A percentile compares a stretch with the other conserved stretches of the same genome.
phyloP scores from a whole-genome alignment of 352 stramenopile species.

The Phytophthora lateralis region DNA sequence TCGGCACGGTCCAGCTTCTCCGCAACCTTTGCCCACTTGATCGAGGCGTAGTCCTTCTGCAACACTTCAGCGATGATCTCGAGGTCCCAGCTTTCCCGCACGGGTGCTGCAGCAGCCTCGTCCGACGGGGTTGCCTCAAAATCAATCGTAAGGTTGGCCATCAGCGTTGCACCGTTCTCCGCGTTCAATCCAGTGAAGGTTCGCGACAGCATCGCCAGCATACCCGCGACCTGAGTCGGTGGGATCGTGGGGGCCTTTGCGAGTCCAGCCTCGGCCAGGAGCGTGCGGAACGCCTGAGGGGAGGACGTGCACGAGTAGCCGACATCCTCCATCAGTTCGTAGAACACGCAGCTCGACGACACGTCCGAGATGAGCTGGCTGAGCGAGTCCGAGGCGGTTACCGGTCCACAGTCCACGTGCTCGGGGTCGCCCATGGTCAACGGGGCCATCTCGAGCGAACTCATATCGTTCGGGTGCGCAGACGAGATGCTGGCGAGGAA shows the following conservation, averaged over 20 bases:
- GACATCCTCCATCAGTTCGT: slow-evolving; percentile 92
- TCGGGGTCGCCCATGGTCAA: slow-evolving; percentile 88
- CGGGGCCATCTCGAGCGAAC: slow-evolving; percentile 82
- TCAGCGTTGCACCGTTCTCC: slow-evolving; percentile 74
- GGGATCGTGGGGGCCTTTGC: slow-evolving; percentile 84
- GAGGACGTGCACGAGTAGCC: slow-evolving; percentile 86
- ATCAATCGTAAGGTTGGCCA: slow-evolving; percentile 82
- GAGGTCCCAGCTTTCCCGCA: slow-evolving; percentile 75
- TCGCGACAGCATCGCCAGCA: slow-evolving; percentile 88
- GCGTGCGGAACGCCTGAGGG: slow-evolving; percentile 77
- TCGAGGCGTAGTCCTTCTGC: slow-evolving; percentile 82
- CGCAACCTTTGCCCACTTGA: slow-evolving; percentile 87
- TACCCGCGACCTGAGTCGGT: slow-evolving; percentile 84
- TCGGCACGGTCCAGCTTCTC: slow-evolving; percentile 87
- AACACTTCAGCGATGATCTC: slow-evolving; percentile 88
- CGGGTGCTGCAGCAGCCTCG: slow-evolving; percentile 30
- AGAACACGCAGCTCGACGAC: slow-evolving; percentile 82
- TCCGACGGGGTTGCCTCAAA: slow-evolving; percentile 55
- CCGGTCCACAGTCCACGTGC: slow-evolving; percentile 79
- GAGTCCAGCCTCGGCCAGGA: slow-evolving; percentile 83
- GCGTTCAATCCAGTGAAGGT: slow-evolving; percentile 76
- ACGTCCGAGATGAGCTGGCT: slow-evolving; percentile 84
- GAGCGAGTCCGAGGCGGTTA: slow-evolving; percentile 65
- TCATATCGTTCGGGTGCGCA: slow-evolving; percentile 88
- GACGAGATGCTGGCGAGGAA: slow-evolving; percentile 87